Evolutionary conservation across 257 asterid species (phyloP), one percentile per base, ranked within the genome.

Genomic region (Prunella vulgaris): DNA sequence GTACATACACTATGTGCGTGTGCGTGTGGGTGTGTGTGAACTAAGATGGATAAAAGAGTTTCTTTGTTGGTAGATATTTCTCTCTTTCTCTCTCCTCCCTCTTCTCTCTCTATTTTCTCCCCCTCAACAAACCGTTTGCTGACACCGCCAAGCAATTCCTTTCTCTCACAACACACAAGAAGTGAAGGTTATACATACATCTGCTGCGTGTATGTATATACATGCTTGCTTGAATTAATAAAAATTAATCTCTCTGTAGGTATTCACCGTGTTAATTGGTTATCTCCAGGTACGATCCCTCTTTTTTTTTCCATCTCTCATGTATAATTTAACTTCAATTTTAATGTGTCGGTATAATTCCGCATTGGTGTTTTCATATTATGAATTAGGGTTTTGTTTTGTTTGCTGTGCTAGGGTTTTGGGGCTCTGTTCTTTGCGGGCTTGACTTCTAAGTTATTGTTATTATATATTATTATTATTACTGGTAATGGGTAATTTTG

Each of bases 331-430:
- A n/a, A 69, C 52, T 69, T 64, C 49, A 24, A 69, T 52, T 61
- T 49, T 42, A 44, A 6, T 60, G 66, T 68, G 60, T 52, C 28
- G 58, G 58, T 61, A 57, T 66, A 72, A 79, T 60, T 81, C 94
- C 32, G 83, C 96, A 88, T 86, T 90, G 88, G 78, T 44, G 74
- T 64, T 80, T 68, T 25, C 35, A 15, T 62, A 73, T 70, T 20
- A 67, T 63, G 7, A 73, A 49, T 77, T 83, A 82, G 88, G 86
- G 87, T 75, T 85, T 80, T 77, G 32, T 64, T 82, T 78, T 66
- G 27, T 66, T 64, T 25, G 6, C 27, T 12, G 52, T 69, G 52
- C 67, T 84, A 76, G 83, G 88, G 83, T 56, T 89, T 86, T 77
- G 40, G 21, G 42, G 27, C 32, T 51, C 18, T 49, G 37, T 20